Conservation (phyloP, 768 basidiomycete species). For the Panaeolus cyanescens region DNA sequence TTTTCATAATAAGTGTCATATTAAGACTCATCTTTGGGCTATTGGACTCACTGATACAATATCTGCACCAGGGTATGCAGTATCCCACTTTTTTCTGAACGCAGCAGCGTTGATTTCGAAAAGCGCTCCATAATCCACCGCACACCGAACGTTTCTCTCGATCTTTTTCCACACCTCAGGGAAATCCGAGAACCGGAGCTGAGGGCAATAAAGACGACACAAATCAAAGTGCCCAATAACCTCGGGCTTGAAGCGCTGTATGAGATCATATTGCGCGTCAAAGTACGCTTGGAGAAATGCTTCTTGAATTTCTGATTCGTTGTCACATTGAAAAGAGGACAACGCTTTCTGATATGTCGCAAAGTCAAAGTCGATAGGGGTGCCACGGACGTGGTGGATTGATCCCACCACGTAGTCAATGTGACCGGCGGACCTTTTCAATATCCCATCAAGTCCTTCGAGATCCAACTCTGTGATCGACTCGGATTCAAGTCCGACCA, state of each 20-base stretch:
- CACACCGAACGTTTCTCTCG: slow-evolving; percentile 73
- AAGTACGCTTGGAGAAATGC: slow-evolving; percentile 72
- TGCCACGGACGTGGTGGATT: slow-evolving; percentile 84
- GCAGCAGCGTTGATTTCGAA: slow-evolving; percentile 95
- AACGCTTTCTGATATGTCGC: slow-evolving; percentile 68
- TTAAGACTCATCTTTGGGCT: slow-evolving; percentile 6
- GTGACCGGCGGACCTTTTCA: slow-evolving; percentile 45
- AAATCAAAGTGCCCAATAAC: slow-evolving; percentile 94
- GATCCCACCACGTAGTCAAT: slow-evolving; percentile 93
- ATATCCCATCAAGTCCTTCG: slow-evolving; percentile 51
- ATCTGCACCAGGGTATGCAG: slow-evolving; percentile 82
- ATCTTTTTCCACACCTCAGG: slow-evolving; percentile 64
- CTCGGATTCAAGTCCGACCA: slow-evolving; percentile 94
- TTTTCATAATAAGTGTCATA: not conserved
- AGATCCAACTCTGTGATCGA: slow-evolving; percentile 75
- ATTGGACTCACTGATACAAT: slow-evolving; percentile 59
- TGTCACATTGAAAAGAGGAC: slow-evolving; percentile 33
- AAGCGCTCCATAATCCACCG: slow-evolving; percentile 80
- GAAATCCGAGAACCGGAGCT: slow-evolving; percentile 54
- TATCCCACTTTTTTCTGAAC: slow-evolving; percentile 87
- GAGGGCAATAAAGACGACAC: slow-evolving; percentile 81
- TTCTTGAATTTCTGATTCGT: slow-evolving; percentile 36
- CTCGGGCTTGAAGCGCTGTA: slow-evolving; percentile 77
- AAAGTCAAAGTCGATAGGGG: slow-evolving; percentile 92
- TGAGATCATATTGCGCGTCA: slow-evolving; percentile 77